Percentiles rank a stretch among this genome's conserved stretches.
Conservation (phyloP, 192 early-diverging fungal genomes). For the Linnemannia elongata region DNA sequence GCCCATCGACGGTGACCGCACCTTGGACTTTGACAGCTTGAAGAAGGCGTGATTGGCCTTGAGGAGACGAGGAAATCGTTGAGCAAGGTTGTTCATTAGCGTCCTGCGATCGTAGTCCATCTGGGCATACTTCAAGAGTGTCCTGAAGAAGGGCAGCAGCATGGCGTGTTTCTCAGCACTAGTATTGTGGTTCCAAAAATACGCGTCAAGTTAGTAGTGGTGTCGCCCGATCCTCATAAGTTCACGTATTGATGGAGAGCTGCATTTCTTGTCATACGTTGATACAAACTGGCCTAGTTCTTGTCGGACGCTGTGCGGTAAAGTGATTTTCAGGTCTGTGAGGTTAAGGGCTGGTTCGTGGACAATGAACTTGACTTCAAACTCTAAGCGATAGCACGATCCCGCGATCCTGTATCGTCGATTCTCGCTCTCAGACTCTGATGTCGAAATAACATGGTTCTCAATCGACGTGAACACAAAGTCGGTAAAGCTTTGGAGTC, state of each 20-base stretch:
- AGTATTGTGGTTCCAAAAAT: background rate
- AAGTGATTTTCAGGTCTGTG: conserved; percentile 1
- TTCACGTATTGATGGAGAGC: too few relatives aligned
- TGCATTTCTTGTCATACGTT: conserved; percentile 4
- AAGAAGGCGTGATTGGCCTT: conserved; percentile 22
- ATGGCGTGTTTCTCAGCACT: conserved; percentile 10
- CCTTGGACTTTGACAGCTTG: conserved; percentile 1
- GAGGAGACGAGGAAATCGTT: conserved; percentile 41
- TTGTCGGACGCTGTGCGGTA: conserved; percentile 14
- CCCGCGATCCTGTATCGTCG: conserved; percentile 32
- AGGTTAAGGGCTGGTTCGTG: conserved; percentile 31
- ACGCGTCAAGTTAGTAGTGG: background rate
- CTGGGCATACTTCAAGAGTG: conserved; percentile 36
- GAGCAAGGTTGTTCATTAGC: conserved; percentile 27
- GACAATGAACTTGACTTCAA: conserved; percentile 36
- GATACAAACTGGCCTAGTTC: conserved; percentile 25
- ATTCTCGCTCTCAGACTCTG: background rate
- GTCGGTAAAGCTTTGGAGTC: conserved; percentile 37
- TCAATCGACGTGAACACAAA: conserved; percentile 40
- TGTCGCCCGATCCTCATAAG: background rate
- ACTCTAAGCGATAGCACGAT: conserved; percentile 32
- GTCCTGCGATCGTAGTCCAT: conserved; percentile 41
- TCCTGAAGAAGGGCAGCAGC: conserved; percentile 39
- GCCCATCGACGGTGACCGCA: background rate
- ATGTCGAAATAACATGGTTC: conserved; percentile 10